Evolutionary conservation across 768 basidiomycete genomes (phyloP).

Genomic region (Xerocomellus intermedius): DNA sequence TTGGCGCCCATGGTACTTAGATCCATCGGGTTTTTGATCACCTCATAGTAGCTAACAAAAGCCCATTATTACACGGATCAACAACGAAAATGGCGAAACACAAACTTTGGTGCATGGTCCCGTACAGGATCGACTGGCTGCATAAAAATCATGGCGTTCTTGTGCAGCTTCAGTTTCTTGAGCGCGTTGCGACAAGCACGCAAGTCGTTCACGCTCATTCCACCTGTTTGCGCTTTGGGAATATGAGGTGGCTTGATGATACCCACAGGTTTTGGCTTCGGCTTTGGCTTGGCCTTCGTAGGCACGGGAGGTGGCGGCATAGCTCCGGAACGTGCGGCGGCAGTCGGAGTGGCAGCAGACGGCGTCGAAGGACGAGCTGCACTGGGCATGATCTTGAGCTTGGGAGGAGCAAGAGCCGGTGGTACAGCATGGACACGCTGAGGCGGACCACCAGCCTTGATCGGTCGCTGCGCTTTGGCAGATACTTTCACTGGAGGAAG

Average conservation of each 20-base stretch:
- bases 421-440: conserved; percentile 30
- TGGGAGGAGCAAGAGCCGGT: conserved; percentile 41
- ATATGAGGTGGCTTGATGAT: conserved; percentile 44
- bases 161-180: conserved; percentile 76
- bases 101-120: conserved; percentile 83
- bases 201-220: conserved; percentile 76
- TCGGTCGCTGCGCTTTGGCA: conserved; percentile 35
- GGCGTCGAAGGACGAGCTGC: conserved; percentile 14
- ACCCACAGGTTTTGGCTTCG: conserved; percentile 25
- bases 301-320: conserved; percentile 34
- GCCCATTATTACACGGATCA: background rate
- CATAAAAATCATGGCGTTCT: conserved; percentile 70
- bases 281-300: conserved; percentile 27
- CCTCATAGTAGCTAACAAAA: conserved; percentile 75
- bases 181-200: conserved; percentile 72
- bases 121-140: conserved; percentile 96
- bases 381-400: conserved; percentile 48
- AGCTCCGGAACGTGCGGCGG: conserved; percentile 6
- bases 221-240: conserved; percentile 70
- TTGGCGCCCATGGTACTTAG: conserved; percentile 86
- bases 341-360: conserved; percentile 15
- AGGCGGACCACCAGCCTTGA: conserved; percentile 37
- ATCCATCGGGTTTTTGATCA: conserved; percentile 95
- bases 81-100: background rate
- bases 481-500: conserved; percentile 53